Percentiles rank a stretch among this genome's conserved stretches.
Evolutionary conservation across 306 rosid species (phyloP).

Genomic region (Cicer chorassanicum): DNA sequence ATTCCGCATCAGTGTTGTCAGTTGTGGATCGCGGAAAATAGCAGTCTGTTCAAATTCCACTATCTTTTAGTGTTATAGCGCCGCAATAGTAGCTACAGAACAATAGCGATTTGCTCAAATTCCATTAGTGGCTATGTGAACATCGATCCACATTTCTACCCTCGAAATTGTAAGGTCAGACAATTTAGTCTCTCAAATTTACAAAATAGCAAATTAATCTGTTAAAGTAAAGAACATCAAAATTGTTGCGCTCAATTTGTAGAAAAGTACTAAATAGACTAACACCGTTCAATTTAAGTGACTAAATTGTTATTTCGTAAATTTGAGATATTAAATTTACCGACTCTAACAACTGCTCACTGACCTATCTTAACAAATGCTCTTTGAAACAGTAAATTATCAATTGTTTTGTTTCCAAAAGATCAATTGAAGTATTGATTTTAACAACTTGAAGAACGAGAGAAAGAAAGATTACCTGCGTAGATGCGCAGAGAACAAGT

Average conservation of each 20-base stretch:
- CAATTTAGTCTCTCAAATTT: neutral
- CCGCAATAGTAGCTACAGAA: no score
- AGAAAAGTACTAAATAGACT: neutral
- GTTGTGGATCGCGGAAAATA: no score
- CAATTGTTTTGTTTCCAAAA: neutral
- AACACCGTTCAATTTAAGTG: neutral
- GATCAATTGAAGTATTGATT: neutral
- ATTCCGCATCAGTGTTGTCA: no score
- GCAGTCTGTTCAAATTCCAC: no score
- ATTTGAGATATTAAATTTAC: neutral
- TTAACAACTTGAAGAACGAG: neutral
- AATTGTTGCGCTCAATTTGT: neutral
- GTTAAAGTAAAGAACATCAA: neutral
- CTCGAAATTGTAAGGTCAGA: neutral
- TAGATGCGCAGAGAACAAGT: conserved; percentile 67
- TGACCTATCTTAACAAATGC: neutral
- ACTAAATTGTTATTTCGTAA: neutral
- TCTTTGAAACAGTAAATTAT: neutral
- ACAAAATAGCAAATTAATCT: neutral
- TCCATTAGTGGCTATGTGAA: no score
- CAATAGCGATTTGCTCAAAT: no score
- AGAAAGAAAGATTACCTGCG: conserved; percentile 57
- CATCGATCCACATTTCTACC: neutral
- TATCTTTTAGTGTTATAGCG: no score
- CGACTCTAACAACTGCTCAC: no score